Percentiles rank a stretch among this genome's conserved stretches.
Evolutionary conservation across 164 flowering plant species (phyloP).

Genomic region (Kalanchoe fedtschenkoi): DNA sequence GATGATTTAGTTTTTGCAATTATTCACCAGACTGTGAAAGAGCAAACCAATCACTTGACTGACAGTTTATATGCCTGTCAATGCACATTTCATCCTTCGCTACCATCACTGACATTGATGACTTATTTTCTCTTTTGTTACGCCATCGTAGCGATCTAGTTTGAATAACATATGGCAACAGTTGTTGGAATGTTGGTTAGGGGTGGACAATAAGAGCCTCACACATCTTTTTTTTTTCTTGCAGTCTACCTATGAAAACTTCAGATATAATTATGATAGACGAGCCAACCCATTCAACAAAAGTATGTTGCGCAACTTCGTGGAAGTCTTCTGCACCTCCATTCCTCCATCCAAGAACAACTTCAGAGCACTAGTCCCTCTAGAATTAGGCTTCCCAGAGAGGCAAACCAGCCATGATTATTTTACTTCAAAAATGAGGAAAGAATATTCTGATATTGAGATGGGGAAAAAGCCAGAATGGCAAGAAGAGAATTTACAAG

Average conservation of each 20-base stretch:
- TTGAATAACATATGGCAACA: too few species aligned
- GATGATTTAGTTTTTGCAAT: too few species aligned
- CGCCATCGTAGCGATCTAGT: too few species aligned
- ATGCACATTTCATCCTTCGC: too few species aligned
- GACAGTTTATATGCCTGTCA: too few species aligned
- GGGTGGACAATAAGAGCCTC: too few species aligned
- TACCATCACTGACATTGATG: too few species aligned
- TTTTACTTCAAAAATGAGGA: conserved; percentile 1
- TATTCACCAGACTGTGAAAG: too few species aligned
- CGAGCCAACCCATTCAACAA: conserved; percentile 25
- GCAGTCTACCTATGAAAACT: conserved; percentile 16
- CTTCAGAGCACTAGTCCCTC: conserved; percentile 20
- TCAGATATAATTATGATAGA: conserved; percentile 24
- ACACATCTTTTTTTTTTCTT: background rate
- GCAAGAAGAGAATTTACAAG: background rate
- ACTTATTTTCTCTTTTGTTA: too few species aligned
- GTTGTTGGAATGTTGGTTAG: too few species aligned
- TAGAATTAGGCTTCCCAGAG: background rate
- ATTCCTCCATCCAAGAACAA: conserved; percentile 30
- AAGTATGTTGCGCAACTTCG: conserved; percentile 22
- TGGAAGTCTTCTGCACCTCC: conserved; percentile 26
- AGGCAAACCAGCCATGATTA: background rate
- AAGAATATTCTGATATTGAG: background rate
- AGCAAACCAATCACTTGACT: too few species aligned
- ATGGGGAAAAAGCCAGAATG: background rate